Percentiles rank a stretch among this genome's conserved stretches.
phyloP scores from a whole-genome alignment of 306 rosid species.

The Cotoneaster glaucophyllus region DNA sequence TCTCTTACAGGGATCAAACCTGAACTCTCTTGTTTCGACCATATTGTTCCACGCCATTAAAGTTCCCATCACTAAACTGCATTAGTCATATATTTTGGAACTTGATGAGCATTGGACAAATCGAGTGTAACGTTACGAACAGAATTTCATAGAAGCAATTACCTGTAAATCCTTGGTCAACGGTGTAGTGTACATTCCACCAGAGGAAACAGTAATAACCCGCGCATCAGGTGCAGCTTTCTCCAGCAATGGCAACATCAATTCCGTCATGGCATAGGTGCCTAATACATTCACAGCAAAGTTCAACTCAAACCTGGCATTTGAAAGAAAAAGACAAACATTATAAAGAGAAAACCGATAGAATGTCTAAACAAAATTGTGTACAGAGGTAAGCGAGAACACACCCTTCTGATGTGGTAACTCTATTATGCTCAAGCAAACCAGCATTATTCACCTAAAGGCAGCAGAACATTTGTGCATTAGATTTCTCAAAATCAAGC shows the following conservation, averaged over 20 bases:
- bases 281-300: slow-evolving; percentile 84
- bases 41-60: slow-evolving; percentile 70
- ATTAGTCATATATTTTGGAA: slow-evolving; percentile 10
- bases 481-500: slow-evolving; percentile 10
- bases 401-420: slow-evolving; percentile 83
- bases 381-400: slow-evolving; percentile 7
- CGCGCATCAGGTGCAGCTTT: slow-evolving; percentile 93
- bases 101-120: background rate
- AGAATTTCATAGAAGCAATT: background rate
- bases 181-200: slow-evolving; percentile 88
- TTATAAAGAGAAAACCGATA: background rate
- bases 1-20: slow-evolving; percentile 32
- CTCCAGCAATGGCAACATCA: slow-evolving; percentile 65
- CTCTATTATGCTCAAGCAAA: slow-evolving; percentile 57
- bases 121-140: background rate
- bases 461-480: slow-evolving; percentile 1
- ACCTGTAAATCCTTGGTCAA: slow-evolving; percentile 83
- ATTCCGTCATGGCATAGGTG: slow-evolving; percentile 64
- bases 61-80: slow-evolving; percentile 53
- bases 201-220: slow-evolving; percentile 87
- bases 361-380: background rate
- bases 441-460: slow-evolving; percentile 89
- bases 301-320: slow-evolving; percentile 68
- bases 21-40: slow-evolving; percentile 83
- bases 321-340: background rate